phyloP scores from a whole-genome alignment of 2,329 filamentous ascomycete genomes.

The Colletotrichum cordylinicola region DNA sequence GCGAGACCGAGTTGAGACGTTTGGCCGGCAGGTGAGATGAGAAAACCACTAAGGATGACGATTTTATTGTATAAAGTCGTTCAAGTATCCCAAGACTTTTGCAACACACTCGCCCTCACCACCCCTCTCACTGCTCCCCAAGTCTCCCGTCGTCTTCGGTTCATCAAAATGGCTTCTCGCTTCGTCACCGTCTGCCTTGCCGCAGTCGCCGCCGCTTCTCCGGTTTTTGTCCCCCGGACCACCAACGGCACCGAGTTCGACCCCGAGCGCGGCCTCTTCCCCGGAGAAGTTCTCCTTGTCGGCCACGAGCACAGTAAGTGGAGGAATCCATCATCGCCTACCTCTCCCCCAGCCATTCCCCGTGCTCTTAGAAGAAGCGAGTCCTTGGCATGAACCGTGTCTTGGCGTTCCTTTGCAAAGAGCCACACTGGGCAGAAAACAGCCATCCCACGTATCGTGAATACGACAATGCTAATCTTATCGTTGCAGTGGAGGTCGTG shows the following conservation, averaged over 20 bases:
- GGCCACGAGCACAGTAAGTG: conserved; percentile 2
- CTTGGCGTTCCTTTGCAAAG: background rate
- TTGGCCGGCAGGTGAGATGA: background rate
- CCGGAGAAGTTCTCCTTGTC: conserved; percentile 1
- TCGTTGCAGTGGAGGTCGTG: conserved; percentile 7
- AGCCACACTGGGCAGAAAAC: background rate
- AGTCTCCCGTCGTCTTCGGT: background rate
- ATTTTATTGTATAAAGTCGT: background rate
- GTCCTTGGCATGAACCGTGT: background rate
- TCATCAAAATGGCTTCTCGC: background rate
- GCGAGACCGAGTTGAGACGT: background rate
- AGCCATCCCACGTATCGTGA: background rate
- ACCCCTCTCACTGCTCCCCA: background rate
- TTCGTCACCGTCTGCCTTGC: conserved; percentile 7
- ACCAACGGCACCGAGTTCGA: background rate
- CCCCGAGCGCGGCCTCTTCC: background rate
- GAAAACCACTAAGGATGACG: background rate
- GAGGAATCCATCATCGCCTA: background rate
- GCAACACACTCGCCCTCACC: background rate
- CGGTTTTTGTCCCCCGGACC: background rate
- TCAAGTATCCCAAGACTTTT: background rate
- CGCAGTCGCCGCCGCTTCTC: background rate
- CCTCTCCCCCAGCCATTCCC: background rate
- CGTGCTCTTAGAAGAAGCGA: background rate
- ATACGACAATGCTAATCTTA: background rate